A percentile compares a stretch with the other conserved stretches of the same genome.
phyloP scores from a whole-genome alignment of 805 yeast species.

The Ogataea polymorpha region DNA sequence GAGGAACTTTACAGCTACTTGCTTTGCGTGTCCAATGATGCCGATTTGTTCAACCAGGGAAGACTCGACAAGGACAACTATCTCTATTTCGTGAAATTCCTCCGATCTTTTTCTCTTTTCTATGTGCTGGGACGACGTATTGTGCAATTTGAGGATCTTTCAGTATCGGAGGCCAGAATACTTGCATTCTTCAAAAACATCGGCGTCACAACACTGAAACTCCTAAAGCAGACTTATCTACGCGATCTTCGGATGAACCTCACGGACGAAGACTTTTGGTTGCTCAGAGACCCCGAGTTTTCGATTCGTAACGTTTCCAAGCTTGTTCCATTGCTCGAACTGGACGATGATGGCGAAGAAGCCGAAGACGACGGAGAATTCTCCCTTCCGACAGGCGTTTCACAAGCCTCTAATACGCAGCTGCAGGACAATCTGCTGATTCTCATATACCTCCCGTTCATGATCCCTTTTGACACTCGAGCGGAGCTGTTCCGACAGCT shows the following conservation, averaged over 20 bases:
- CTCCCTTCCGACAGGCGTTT: constrained; percentile 7
- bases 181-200: constrained; percentile 14
- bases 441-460: constrained; percentile 68
- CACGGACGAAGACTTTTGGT: constrained; percentile 55
- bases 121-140: constrained; percentile 24
- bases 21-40: constrained; percentile 64
- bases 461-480: constrained; percentile 70
- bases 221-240: constrained; percentile 61
- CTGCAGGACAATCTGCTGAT: constrained; percentile 44
- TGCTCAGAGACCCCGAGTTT: constrained; percentile 23
- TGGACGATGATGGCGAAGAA: constrained; percentile 15
- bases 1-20: constrained; percentile 65
- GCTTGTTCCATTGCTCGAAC: constrained; percentile 19
- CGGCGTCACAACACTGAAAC: constrained; percentile 40
- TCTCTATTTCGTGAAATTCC: constrained; percentile 40
- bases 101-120: constrained; percentile 49
- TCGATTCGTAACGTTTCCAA: constrained; percentile 21
- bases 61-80: constrained; percentile 41
- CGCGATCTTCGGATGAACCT: constrained; percentile 62
- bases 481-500: constrained; percentile 69
- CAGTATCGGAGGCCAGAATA: constrained; percentile 8
- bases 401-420: constrained; percentile 16
- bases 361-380: constrained; percentile 2
- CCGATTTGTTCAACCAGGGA: constrained; percentile 47
- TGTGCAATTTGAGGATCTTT: constrained; percentile 7